Evolutionary conservation across 2,329 filamentous ascomycete genomes (phyloP), one percentile per base, ranked within the genome.

Genomic region (Claviceps maximensis): DNA sequence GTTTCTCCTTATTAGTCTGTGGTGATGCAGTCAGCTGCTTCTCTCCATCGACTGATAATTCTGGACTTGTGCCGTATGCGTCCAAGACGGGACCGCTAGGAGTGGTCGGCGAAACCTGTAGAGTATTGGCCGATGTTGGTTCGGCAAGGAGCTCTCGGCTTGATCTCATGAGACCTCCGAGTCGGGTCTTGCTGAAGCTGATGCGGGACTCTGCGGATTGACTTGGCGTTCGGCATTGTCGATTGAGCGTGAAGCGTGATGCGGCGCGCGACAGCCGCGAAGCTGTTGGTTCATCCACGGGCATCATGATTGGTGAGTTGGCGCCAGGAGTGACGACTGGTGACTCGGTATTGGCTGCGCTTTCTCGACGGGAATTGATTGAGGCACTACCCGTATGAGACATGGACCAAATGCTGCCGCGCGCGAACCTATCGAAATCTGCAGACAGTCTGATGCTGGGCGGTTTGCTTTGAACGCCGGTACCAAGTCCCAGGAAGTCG

Each of bases 201-300:
- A 81, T 74, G 4, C 80, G 72, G 17, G 72, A 72, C 58, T 83
- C 80, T 29, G 79, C 77, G 1, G 71, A 74, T 58, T 82, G 78
- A 59, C 80, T 83, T 19, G 67, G 68, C 4, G 80, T 77, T 13
- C 80, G 74, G 58, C 79, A 81, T 58, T 74, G 65, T 67, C 58
- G 69, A 59, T 52, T 69, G 59, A 65, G 70, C 63, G 74, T 67
- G 57, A 83, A 80, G 47, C 73, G 74, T 5, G 77, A 75, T 15
- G 80, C 78, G 1, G 79, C 79, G 15, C 80, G 73, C 8, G 78
- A 80, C 12, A 83, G 60, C 9, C 79, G 70, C 29, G 78, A 75
- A 2, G 74, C 69, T 1, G 78, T 74, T 0, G 67, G 69, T 57
- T 82, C 80, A 55, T 83, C 80, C 27, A 63, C 67, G 1, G 77